These are phyloP conservation scores for Euphorbia lathyris DNA, from an alignment of 345 rosid genomes.

Conservation along the genomic window DNA sequence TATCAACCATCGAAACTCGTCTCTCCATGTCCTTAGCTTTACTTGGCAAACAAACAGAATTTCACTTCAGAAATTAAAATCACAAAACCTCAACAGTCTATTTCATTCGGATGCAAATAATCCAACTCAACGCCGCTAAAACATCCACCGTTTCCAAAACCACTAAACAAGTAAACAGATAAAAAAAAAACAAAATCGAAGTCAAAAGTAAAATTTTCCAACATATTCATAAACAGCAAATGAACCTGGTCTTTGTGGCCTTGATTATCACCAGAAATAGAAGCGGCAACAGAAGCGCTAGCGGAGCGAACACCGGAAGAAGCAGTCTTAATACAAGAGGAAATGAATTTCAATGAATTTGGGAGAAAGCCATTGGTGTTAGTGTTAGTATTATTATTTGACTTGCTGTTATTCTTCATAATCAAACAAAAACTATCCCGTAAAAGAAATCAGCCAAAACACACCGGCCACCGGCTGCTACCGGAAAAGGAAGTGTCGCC, in stretches of 20 bases:
- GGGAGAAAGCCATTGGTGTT: slow-evolving; percentile 57
- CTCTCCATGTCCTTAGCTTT: slow-evolving; percentile 1
- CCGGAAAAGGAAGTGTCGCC: slow-evolving; percentile 33
- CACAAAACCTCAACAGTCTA: not conserved
- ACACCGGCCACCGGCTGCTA: slow-evolving; percentile 53
- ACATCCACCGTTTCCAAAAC: not conserved
- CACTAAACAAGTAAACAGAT: not conserved
- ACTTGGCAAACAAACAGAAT: slow-evolving; percentile 16
- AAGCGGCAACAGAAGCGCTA: slow-evolving; percentile 77
- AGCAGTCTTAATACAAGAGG: slow-evolving; percentile 82
- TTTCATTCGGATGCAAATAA: not conserved
- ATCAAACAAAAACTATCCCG: slow-evolving; percentile 17
- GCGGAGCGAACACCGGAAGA: slow-evolving; percentile 95
- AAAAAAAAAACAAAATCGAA: not conserved
- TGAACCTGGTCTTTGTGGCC: slow-evolving; percentile 76
- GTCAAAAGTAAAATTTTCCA: not conserved
- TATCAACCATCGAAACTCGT: not conserved
- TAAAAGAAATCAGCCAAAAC: slow-evolving; percentile 8
- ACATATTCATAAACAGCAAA: not conserved
- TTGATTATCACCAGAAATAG: slow-evolving; percentile 57
- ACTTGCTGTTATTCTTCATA: slow-evolving; percentile 61
- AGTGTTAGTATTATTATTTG: slow-evolving; percentile 26
- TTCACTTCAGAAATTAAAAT: not conserved
- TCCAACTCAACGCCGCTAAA: not conserved
- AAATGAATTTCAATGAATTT: slow-evolving; percentile 75